Evolutionary conservation across 345 rosid species (phyloP).

Genomic region (Lepidium africanum): DNA sequence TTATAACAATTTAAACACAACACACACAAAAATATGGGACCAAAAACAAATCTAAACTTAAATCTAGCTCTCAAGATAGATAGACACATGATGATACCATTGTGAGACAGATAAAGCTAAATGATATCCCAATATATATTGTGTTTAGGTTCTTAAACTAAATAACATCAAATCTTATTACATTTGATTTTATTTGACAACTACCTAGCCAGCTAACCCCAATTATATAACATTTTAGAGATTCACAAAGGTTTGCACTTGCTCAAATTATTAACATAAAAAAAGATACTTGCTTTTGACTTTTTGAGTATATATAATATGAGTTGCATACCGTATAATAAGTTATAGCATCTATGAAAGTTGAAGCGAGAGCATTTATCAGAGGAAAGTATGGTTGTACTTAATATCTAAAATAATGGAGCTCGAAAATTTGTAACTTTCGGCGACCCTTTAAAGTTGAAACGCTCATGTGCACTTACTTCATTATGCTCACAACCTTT

Average conservation of each 20-base stretch:
- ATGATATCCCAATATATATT: no score
- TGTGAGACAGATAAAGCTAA: no score
- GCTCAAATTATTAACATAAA: neutral
- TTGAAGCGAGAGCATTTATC: neutral
- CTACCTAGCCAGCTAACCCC: conserved; percentile 11
- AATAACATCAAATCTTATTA: neutral
- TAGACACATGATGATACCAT: no score
- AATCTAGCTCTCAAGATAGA: no score
- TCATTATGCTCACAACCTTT: conserved; percentile 16
- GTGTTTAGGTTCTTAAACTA: neutral
- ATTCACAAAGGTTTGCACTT: conserved; percentile 8
- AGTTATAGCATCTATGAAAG: neutral
- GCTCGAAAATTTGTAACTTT: conserved; percentile 8
- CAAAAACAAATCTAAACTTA: no score
- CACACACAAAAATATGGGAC: neutral
- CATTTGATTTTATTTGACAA: conserved; percentile 2
- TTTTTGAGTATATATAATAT: neutral
- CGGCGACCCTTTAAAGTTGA: conserved; percentile 19
- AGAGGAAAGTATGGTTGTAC: conserved; percentile 13
- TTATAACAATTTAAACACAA: neutral
- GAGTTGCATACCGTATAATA: conserved; percentile 10
- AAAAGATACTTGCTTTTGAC: conserved; percentile 6
- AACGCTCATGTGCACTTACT: conserved; percentile 26
- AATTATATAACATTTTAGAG: conserved; percentile 14
- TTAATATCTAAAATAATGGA: neutral